These are phyloP conservation scores for Cyclocybe cylindracea DNA, from an alignment of 768 basidiomycete genomes.

Conservation along the genomic window DNA sequence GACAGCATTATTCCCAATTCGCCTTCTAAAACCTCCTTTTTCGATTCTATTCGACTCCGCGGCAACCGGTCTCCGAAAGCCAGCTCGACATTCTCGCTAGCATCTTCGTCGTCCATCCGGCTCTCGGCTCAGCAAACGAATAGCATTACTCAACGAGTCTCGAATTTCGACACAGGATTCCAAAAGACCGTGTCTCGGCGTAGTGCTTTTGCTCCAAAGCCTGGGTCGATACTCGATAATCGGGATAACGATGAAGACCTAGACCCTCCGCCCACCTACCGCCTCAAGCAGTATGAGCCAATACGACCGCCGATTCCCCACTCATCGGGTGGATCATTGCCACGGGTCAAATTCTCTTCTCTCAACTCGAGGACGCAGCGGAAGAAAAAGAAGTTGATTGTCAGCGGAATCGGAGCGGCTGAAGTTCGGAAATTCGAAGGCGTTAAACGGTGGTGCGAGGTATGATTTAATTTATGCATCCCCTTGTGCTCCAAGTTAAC, in stretches of 20 bases:
- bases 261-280: constrained; percentile 19
- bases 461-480: constrained; percentile 27
- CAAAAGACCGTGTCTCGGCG: constrained; percentile 14
- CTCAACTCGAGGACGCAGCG: constrained; percentile 43
- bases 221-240: constrained; percentile 22
- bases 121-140: constrained; percentile 7
- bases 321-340: constrained; percentile 16
- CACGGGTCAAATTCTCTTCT: constrained; percentile 35
- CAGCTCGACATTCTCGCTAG: constrained; percentile 28
- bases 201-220: constrained; percentile 33
- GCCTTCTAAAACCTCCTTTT: constrained; percentile 39
- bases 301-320: constrained; percentile 13
- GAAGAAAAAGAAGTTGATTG: constrained; percentile 65
- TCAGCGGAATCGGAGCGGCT: constrained; percentile 64
- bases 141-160: neutral
- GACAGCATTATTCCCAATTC: constrained; percentile 43
- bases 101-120: constrained; percentile 15
- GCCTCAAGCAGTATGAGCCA: constrained; percentile 18
- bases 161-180: neutral
- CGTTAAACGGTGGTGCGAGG: constrained; percentile 77
- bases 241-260: constrained; percentile 30
- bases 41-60: constrained; percentile 41
- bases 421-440: constrained; percentile 68
- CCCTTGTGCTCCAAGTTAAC: neutral
- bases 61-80: constrained; percentile 30